Base-by-base conservation (phyloP, 2,329 filamentous ascomycete species). In the Aspergillus pseudoglaucus region DNA sequence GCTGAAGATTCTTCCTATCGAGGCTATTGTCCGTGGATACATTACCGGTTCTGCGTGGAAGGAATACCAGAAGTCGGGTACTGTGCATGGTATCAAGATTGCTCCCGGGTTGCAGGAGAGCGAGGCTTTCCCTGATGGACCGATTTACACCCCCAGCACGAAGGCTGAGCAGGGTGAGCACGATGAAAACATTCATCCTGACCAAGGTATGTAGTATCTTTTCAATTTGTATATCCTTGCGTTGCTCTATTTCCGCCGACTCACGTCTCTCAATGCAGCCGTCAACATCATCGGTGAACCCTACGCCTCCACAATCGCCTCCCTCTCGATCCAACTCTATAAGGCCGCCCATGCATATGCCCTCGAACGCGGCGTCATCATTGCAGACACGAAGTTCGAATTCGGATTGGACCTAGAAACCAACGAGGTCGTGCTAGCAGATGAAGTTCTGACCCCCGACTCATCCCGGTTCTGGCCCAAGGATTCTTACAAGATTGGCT, bases 21-120 rank as follows among this genome's bases (percentile, higher is more conserved):
- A 91, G 70, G 86, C 83, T 39, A 91, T 91, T 53, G 87, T 94
- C n/a, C 83, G 89, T 49, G 90, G 90, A 56, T 95, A 95, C 73
- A 83, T 95, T 64, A 90, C 90, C 5, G 90, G 90, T 39, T 87
- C 83, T 41, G 89, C 87, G 0, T 95, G 88, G 85, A 77, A 77
- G 35, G 89, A 95, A 72, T 88, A 93, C 73, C 73, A 81, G 63
- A 76, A 79, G 55, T 76, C 71, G 17, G 86, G 87, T 45, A 94
- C 88, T 1, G 85, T 95, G 14, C 88, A 95, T 69, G 88, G 88
- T 18, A 84, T 90, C 56, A 63, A 76, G 14, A 75, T 89, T 55
- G 80, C 85, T 1, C 68, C 75, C 3, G 88, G 87, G 1, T 71
- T 95, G 53, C 69, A 77, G 61, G 85, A 87, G 66, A 88, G 83